Evolutionary conservation across 2,329 filamentous ascomycete species (phyloP).

Genomic region (Claviceps purpurea): DNA sequence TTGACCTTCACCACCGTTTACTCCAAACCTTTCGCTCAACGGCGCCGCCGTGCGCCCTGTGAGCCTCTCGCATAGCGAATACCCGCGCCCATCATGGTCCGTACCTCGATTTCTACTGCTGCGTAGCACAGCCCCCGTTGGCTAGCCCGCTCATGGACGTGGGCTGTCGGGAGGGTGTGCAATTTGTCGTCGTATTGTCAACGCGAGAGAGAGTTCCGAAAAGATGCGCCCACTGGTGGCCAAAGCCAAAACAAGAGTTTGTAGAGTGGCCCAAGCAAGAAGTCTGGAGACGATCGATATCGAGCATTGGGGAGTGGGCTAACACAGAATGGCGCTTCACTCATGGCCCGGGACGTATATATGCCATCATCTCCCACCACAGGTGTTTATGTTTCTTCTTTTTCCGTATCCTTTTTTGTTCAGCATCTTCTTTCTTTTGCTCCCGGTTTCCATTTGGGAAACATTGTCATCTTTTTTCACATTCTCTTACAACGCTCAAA

Average conservation of each 20-base stretch:
- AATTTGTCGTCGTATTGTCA: not conserved
- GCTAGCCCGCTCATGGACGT: not conserved
- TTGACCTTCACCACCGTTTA: constrained; percentile 1
- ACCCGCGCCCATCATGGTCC: not conserved
- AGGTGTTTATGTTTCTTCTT: too few species aligned
- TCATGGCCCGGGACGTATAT: not conserved
- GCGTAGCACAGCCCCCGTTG: not conserved
- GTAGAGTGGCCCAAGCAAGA: too few species aligned
- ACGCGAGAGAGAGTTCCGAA: too few species aligned
- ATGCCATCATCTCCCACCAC: constrained; percentile 1
- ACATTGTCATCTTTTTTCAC: not conserved
- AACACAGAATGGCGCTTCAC: too few species aligned
- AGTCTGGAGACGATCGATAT: too few species aligned
- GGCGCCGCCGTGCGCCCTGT: not conserved
- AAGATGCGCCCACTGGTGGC: too few species aligned
- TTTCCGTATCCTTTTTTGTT: not conserved
- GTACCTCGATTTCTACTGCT: not conserved
- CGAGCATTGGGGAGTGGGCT: too few species aligned
- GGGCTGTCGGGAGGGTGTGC: not conserved
- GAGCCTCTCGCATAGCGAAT: not conserved
- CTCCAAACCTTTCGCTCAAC: not conserved
- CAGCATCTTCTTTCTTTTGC: not conserved
- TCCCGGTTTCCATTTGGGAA: constrained; percentile 14
- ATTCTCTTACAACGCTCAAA: constrained; percentile 20
- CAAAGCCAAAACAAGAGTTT: too few species aligned